phyloP scores from a whole-genome alignment of 73 alveolate species.

The Paramecium pentaurelia region DNA sequence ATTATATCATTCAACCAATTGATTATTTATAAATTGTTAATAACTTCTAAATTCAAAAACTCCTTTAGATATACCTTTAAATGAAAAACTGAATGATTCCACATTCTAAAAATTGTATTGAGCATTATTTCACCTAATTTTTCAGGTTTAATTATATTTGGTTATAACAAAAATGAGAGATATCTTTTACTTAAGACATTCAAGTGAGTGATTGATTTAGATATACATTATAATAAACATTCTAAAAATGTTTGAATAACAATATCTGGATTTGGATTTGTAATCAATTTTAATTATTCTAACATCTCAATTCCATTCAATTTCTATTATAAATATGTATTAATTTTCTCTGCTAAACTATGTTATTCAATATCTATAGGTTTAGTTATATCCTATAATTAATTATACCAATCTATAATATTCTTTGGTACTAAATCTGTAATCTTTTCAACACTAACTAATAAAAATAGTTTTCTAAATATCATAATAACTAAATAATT shows the following conservation, averaged over 20 bases:
- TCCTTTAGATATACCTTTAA: conserved; percentile 3
- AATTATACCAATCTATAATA: conserved; percentile 2
- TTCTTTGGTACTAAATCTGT: conserved; percentile 14
- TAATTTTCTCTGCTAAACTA: not conserved
- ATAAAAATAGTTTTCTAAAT: conserved; percentile 30
- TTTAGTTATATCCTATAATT: not conserved
- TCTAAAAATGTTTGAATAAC: not conserved
- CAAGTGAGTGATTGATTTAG: conserved; percentile 28
- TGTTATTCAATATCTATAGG: not conserved
- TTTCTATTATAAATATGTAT: not conserved
- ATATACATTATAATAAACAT: not conserved
- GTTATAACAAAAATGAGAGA: not conserved
- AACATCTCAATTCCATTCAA: not conserved
- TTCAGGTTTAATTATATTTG: not conserved
- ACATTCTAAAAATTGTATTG: not conserved
- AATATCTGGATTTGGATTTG: not conserved
- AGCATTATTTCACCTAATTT: not conserved
- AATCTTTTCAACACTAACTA: conserved; percentile 12
- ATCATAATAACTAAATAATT: not conserved
- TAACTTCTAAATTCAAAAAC: not conserved
- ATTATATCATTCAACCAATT: not conserved
- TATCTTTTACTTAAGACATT: conserved; percentile 37
- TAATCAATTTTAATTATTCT: not conserved
- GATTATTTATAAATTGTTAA: not conserved
- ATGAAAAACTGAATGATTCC: conserved; percentile 24